Conservation (phyloP, 2,329 filamentous ascomycete genomes). For the Aspergillus aculeatinus region DNA sequence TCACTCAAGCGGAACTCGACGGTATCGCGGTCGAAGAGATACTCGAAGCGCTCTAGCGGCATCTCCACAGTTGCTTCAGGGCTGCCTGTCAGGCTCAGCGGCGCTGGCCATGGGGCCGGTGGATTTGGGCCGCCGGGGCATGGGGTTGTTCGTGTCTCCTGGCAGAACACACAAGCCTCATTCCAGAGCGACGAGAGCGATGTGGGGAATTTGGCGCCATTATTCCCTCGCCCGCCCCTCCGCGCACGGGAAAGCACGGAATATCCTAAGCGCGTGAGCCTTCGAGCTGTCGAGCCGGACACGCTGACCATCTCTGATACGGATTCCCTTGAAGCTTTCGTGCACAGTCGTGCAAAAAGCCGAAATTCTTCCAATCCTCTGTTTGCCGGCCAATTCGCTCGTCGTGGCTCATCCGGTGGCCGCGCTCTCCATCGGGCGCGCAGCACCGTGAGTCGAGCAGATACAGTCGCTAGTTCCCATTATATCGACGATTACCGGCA, state of each 20-base stretch:
- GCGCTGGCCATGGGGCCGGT: constrained; percentile 44
- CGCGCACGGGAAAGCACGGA: constrained; percentile 28
- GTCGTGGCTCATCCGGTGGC: constrained; percentile 33
- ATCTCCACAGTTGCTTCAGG: constrained; percentile 39
- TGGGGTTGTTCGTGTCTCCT: constrained; percentile 37
- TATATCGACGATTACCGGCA: constrained; percentile 33
- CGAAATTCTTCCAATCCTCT: constrained; percentile 41
- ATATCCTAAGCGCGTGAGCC: constrained; percentile 31
- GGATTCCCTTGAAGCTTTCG: constrained; percentile 40
- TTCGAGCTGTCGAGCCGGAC: constrained; percentile 33
- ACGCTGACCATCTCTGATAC: constrained; percentile 34
- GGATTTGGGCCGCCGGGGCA: constrained; percentile 38
- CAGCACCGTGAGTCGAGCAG: constrained; percentile 36
- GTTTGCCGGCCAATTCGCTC: constrained; percentile 37
- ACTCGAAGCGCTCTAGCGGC: constrained; percentile 41
- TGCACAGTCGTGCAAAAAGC: constrained; percentile 38
- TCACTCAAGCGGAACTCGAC: constrained; percentile 38
- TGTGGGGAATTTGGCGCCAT: constrained; percentile 35
- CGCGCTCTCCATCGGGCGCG: constrained; percentile 37
- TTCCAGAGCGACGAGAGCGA: constrained; percentile 37
- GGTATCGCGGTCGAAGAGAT: constrained; percentile 35
- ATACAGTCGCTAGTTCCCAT: constrained; percentile 35
- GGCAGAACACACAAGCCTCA: constrained; percentile 38
- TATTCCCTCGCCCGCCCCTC: constrained; percentile 38
- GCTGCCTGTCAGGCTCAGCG: constrained; percentile 41